Conservation (phyloP, 2,329 filamentous ascomycete genomes). For the Aspergillaceae sp. region DNA sequence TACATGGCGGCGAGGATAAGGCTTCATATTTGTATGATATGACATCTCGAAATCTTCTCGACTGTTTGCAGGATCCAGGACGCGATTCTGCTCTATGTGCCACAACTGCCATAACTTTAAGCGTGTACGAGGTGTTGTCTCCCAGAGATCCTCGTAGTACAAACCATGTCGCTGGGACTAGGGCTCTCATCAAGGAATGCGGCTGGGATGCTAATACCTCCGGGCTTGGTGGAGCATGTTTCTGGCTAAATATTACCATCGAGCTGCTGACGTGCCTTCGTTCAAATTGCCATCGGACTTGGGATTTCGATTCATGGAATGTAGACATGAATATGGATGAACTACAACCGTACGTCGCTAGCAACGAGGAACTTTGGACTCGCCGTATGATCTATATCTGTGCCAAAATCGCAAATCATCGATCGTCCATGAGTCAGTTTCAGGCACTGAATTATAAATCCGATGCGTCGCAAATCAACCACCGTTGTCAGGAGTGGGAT, state of each 20-base stretch:
- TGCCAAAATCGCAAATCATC: constrained; percentile 79
- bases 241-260: constrained; percentile 88
- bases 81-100: constrained; percentile 78
- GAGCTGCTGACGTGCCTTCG: constrained; percentile 82
- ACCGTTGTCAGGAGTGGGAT: constrained; percentile 67
- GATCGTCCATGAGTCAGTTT: constrained; percentile 57
- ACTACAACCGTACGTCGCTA: constrained; percentile 43
- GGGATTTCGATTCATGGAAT: constrained; percentile 86
- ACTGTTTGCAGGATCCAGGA: constrained; percentile 72
- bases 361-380: constrained; percentile 75
- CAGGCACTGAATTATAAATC: constrained; percentile 48
- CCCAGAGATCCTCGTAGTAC: constrained; percentile 70
- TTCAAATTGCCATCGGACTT: constrained; percentile 77
- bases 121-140: constrained; percentile 90
- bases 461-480: constrained; percentile 55
- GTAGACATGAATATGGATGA: constrained; percentile 66
- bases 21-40: constrained; percentile 77
- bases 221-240: constrained; percentile 78
- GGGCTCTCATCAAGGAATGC: constrained; percentile 81
- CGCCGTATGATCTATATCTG: constrained; percentile 83
- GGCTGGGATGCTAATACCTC: constrained; percentile 73
- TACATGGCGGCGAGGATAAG: constrained; percentile 65
- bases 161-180: constrained; percentile 78
- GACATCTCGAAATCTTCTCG: constrained; percentile 68
- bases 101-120: constrained; percentile 76